phyloP scores from a whole-genome alignment of 2,329 filamentous ascomycete species.

The Chalara sp. region DNA sequence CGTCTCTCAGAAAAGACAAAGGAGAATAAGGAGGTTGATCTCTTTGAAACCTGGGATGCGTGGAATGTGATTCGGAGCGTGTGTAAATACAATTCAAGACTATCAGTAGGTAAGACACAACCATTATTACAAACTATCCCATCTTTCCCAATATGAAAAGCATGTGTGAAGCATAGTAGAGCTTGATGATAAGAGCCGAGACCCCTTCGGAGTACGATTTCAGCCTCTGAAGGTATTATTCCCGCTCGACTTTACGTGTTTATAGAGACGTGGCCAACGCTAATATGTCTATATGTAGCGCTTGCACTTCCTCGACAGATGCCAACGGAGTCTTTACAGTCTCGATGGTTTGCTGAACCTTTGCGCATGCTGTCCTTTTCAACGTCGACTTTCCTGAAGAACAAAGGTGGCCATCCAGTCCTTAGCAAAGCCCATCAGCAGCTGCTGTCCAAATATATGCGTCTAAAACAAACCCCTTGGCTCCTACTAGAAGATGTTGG shows the following conservation, averaged over 20 bases:
- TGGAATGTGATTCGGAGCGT: slow-evolving; percentile 84
- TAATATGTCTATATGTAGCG: slow-evolving; percentile 20
- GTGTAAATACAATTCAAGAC: slow-evolving; percentile 75
- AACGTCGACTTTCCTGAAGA: slow-evolving; percentile 49
- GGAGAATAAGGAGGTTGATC: slow-evolving; percentile 47
- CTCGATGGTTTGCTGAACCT: slow-evolving; percentile 64
- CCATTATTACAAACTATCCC: slow-evolving; percentile 19
- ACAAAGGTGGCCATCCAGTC: slow-evolving; percentile 55
- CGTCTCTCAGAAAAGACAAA: slow-evolving; percentile 29
- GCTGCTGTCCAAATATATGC: slow-evolving; percentile 56
- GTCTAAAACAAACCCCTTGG: slow-evolving; percentile 56
- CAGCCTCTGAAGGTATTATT: slow-evolving; percentile 22
- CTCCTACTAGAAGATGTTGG: slow-evolving; percentile 57
- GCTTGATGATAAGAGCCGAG: slow-evolving; percentile 13
- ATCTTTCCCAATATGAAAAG: slow-evolving; percentile 9
- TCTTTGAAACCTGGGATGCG: slow-evolving; percentile 82
- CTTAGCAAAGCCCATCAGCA: slow-evolving; percentile 54
- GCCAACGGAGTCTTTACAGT: slow-evolving; percentile 53
- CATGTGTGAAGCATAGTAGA: slow-evolving; percentile 13
- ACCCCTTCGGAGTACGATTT: slow-evolving; percentile 19
- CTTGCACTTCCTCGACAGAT: slow-evolving; percentile 51
- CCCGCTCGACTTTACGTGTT: slow-evolving; percentile 5
- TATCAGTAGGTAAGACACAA: slow-evolving; percentile 72
- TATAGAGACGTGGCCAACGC: background rate
- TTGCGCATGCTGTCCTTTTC: slow-evolving; percentile 54